phyloP scores from a whole-genome alignment of 495 filamentous ascomycete species.

The Hypoxylon subgilvum region DNA sequence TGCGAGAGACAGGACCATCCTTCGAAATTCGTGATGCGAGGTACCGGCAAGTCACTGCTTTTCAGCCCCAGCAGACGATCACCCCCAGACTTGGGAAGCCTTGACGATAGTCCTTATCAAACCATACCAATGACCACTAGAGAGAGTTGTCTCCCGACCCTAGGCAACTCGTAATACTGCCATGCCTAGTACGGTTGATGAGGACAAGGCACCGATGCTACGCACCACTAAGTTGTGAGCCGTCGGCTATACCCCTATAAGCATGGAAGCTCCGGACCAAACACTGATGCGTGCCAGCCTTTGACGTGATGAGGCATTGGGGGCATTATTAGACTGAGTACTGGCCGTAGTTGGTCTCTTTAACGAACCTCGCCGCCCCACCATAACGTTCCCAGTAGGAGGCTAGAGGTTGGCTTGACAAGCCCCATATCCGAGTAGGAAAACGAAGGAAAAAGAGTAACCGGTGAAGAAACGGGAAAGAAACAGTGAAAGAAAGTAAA shows the following conservation, averaged over 20 bases:
- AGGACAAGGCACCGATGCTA: neutral
- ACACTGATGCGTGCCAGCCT: neutral
- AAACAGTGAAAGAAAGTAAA: constrained; percentile 27
- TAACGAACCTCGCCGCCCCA: constrained; percentile 41
- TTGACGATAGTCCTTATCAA: neutral
- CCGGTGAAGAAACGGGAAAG: constrained; percentile 23
- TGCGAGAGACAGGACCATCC: constrained; percentile 7
- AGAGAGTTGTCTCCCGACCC: neutral
- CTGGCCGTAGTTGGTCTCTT: constrained; percentile 1
- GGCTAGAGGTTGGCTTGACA: constrained; percentile 44
- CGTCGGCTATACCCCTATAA: neutral
- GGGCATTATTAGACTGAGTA: constrained; percentile 1
- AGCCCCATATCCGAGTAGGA: constrained; percentile 36
- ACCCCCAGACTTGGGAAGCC: constrained; percentile 4
- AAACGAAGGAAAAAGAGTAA: constrained; percentile 38
- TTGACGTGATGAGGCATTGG: neutral
- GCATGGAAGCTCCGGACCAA: neutral
- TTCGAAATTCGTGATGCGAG: constrained; percentile 3
- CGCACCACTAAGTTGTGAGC: neutral
- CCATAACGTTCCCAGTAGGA: constrained; percentile 52
- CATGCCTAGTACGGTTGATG: neutral
- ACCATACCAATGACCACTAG: neutral
- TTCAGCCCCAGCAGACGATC: neutral
- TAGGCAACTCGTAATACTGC: neutral
- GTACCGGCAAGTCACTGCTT: neutral